Evolutionary conservation across 257 asterid species (phyloP), one percentile per base, ranked within the genome.

Genomic region (Thymus mandschuricus): DNA sequence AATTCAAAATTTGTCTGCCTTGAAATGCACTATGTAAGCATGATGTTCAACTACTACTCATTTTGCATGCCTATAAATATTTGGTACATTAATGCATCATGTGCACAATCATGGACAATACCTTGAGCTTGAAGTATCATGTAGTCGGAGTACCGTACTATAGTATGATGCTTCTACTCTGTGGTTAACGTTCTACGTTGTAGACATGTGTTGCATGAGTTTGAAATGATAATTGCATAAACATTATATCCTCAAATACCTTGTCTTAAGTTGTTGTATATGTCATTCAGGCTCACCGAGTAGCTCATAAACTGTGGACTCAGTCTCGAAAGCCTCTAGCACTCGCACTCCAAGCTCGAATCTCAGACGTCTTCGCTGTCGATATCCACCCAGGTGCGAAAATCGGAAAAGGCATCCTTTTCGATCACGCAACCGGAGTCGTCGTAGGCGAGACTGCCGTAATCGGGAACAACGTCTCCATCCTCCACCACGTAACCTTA

Each of bases 401-500:
- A 69, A 61, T 88, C 0, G 96, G 96, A 3, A 84, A 84, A 65
- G 96, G 96, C 54, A 76, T 88, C 68, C 87, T 88, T 8, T 84
- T 88, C 21, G 96, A 88, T 66, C 96, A 88, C n/a, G 96, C 96
- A 15, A 88, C 96, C 0, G 96, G 92, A 31, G 83, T 88, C 9
- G 96, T 88, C 34, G 84, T 88, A 9, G 96, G 96, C 3, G 96
- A 88, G 73, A 88, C 96, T 1, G 96, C 96, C 3, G 86, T 88
- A n/a, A 80, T 88, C 1, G 96, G 96, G 31, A 86, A 86, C 79
- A 88, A 88, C 8, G 96, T 88, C 2, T 86, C 96, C 38, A 88
- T 88, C 43, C 89, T 88, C 72, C 92, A 88, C 80, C 90, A 86
- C 27, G 96, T 88, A 1, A 86, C 96, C 8, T 51, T 88, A 50